Conservation (phyloP, 2,329 filamentous ascomycete species). For the Chrysoporthe puriensis region DNA sequence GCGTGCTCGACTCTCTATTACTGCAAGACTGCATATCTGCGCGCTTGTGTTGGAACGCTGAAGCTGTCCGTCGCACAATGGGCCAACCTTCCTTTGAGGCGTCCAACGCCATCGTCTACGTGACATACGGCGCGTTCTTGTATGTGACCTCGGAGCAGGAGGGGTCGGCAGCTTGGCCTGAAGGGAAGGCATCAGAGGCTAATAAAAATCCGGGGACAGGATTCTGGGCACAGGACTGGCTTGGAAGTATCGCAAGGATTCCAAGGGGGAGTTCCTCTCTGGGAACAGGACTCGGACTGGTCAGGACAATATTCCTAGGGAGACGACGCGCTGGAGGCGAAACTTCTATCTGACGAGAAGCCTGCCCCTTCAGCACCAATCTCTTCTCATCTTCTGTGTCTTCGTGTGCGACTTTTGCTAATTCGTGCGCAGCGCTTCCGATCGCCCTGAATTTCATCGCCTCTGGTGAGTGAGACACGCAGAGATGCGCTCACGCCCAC, state of each 20-base stretch:
- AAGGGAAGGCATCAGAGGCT: slow-evolving; percentile 4
- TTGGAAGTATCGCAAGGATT: slow-evolving; percentile 64
- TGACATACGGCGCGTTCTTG: slow-evolving; percentile 79
- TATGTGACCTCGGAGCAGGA: slow-evolving; percentile 41
- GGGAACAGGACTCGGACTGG: slow-evolving; percentile 84
- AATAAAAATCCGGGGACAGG: slow-evolving; percentile 44
- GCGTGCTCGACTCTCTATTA: not conserved
- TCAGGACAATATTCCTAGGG: slow-evolving; percentile 48
- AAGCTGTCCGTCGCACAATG: slow-evolving; percentile 52
- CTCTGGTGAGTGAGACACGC: slow-evolving; percentile 74
- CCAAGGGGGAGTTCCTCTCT: slow-evolving; percentile 72
- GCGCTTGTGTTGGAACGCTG: not conserved
- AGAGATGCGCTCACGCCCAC: slow-evolving; percentile 35
- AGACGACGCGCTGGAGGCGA: not conserved
- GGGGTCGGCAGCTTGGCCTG: not conserved
- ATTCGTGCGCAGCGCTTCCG: slow-evolving; percentile 63
- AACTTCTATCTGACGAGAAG: slow-evolving; percentile 5
- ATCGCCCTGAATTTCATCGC: slow-evolving; percentile 89
- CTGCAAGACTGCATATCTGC: not conserved
- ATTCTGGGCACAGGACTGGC: slow-evolving; percentile 64
- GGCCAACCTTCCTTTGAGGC: slow-evolving; percentile 74
- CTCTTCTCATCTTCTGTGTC: slow-evolving; percentile 4
- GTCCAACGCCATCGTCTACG: slow-evolving; percentile 82
- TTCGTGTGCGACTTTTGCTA: slow-evolving; percentile 2
- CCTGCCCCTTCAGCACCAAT: slow-evolving; percentile 28